A percentile compares a stretch with the other conserved stretches of the same genome.
phyloP scores from a whole-genome alignment of 805 yeast species.

The Schwanniomyces pseudopolymorphus region DNA sequence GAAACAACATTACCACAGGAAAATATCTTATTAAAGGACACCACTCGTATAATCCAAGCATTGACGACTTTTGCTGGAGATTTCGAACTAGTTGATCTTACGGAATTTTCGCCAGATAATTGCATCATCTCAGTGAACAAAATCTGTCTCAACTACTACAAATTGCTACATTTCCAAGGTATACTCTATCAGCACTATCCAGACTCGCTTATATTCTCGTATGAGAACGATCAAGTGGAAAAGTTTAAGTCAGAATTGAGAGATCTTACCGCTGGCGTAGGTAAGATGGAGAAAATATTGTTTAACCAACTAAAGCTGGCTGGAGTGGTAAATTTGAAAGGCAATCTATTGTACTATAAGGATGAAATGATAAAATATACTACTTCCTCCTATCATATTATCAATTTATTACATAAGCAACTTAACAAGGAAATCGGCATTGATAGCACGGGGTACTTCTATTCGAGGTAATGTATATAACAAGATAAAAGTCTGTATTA shows the following conservation, averaged over 20 bases:
- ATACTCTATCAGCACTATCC: neutral
- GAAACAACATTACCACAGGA: neutral
- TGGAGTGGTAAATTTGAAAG: slow-evolving; percentile 9
- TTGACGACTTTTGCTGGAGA: neutral
- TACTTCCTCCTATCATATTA: slow-evolving; percentile 22
- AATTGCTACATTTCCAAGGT: slow-evolving; percentile 12
- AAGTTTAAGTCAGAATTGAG: slow-evolving; percentile 5
- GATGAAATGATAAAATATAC: slow-evolving; percentile 19
- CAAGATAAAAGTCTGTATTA: no score
- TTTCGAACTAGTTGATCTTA: neutral
- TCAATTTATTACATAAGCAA: slow-evolving; percentile 18
- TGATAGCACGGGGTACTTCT: slow-evolving; percentile 23
- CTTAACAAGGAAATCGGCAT: slow-evolving; percentile 19
- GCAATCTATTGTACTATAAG: slow-evolving; percentile 9
- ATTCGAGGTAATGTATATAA: slow-evolving; percentile 7
- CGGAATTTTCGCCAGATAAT: neutral
- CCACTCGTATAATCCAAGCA: neutral
- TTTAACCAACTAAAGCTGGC: slow-evolving; percentile 20
- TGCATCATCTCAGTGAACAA: neutral
- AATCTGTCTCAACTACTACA: slow-evolving; percentile 14
- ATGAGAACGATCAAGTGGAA: neutral
- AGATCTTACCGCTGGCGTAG: slow-evolving; percentile 8
- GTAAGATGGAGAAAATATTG: slow-evolving; percentile 14
- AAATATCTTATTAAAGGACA: neutral
- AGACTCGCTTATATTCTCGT: neutral